Conservation (phyloP, 208 protist species). For the Phytomonas francai region DNA sequence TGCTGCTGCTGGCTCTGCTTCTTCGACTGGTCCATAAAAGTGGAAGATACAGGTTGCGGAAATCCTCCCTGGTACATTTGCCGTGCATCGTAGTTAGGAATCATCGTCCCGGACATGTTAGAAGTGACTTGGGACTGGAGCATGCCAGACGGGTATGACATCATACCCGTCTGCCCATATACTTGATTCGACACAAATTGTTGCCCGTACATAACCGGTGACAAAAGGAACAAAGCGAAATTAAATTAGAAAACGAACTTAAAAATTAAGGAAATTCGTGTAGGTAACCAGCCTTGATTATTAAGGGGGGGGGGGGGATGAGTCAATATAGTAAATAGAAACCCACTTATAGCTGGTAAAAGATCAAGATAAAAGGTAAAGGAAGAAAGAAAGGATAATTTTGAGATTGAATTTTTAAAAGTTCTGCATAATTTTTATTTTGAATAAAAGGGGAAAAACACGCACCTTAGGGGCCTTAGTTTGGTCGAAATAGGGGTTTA, state of each 20-base stretch:
- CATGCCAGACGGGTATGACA: slow-evolving; percentile 43
- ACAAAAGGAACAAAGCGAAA: not conserved
- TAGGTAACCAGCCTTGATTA: not conserved
- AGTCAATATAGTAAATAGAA: slow-evolving; percentile 7
- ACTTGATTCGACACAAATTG: slow-evolving; percentile 54
- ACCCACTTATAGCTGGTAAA: slow-evolving; percentile 1
- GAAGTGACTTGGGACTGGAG: slow-evolving; percentile 25
- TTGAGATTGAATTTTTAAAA: not conserved
- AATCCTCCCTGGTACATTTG: slow-evolving; percentile 26
- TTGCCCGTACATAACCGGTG: slow-evolving; percentile 59
- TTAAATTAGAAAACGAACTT: slow-evolving; percentile 5
- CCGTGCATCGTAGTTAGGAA: slow-evolving; percentile 30
- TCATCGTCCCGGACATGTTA: slow-evolving; percentile 20
- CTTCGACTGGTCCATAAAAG: not conserved
- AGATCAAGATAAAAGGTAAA: not conserved
- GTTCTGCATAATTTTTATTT: slow-evolving; percentile 4
- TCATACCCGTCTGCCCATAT: slow-evolving; percentile 65
- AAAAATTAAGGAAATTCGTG: slow-evolving; percentile 4
- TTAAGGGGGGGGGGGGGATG: not conserved
- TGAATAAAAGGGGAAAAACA: not conserved
- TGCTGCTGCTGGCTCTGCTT: slow-evolving; percentile 7
- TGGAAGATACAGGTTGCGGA: slow-evolving; percentile 13
- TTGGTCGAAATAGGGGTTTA: too few species aligned
- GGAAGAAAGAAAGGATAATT: not conserved
- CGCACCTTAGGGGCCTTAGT: too few species aligned